Evolutionary conservation across 164 flowering plant species (phyloP).

Genomic region (Cinnamomum micranthum): DNA sequence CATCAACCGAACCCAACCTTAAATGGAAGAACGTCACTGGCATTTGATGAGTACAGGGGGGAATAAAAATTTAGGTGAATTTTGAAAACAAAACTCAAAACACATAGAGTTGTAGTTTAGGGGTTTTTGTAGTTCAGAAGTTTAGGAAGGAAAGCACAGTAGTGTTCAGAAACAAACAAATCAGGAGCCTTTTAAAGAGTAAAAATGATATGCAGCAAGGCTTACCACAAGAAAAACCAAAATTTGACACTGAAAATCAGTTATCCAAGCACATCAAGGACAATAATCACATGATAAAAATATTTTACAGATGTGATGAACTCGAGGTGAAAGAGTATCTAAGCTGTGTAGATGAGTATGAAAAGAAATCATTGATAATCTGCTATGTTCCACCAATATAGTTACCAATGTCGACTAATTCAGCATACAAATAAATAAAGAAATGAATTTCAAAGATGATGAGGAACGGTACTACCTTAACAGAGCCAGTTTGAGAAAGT

Average conservation of each 20-base stretch:
- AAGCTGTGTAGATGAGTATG: neutral
- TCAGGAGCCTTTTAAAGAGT: neutral
- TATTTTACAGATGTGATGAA: neutral
- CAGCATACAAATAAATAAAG: neutral
- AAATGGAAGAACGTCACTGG: no score
- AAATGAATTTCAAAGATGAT: neutral
- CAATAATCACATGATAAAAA: neutral
- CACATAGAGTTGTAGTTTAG: no score
- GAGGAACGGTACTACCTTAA: slow-evolving; percentile 56
- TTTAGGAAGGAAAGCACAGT: no score
- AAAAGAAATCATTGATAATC: neutral
- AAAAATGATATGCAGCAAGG: neutral
- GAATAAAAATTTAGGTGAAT: no score
- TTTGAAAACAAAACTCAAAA: neutral
- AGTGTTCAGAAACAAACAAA: no score
- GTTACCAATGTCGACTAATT: neutral
- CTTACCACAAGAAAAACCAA: neutral
- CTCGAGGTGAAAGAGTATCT: neutral
- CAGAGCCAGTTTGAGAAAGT: slow-evolving; percentile 54
- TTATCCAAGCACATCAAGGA: no score
- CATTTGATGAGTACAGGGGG: no score
- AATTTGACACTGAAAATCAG: no score
- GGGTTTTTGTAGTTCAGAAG: no score
- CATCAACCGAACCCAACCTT: no score
- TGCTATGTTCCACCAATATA: neutral